Conservation (phyloP, 108 stramenopile species). For the Nitzschia sp. region DNA sequence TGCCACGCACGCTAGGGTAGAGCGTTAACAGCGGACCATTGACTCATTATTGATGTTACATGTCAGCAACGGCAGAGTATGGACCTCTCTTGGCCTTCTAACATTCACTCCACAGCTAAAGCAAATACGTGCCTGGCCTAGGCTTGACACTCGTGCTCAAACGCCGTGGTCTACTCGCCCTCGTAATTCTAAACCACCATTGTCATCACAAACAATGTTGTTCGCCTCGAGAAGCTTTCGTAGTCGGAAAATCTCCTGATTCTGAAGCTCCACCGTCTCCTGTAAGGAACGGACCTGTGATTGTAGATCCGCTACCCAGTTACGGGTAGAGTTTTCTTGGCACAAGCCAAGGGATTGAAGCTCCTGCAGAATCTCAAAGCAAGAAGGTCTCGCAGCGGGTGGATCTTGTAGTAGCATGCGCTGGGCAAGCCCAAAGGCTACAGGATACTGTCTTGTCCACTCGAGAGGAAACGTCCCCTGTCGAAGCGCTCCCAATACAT, state of each 20-base stretch:
- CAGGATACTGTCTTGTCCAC: neutral
- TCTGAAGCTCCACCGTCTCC: neutral
- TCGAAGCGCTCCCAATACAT: conserved; percentile 8
- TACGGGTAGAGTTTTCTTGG: neutral
- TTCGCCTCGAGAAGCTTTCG: conserved; percentile 1
- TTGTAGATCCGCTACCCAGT: neutral
- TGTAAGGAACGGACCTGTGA: neutral
- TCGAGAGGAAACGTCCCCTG: neutral
- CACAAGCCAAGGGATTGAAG: neutral
- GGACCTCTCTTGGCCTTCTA: too few species aligned
- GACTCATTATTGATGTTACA: too few species aligned
- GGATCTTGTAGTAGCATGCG: neutral
- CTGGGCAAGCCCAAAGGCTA: neutral
- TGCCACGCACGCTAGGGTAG: too few species aligned
- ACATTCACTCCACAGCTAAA: too few species aligned
- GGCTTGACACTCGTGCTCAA: too few species aligned
- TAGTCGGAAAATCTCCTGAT: conserved; percentile 16
- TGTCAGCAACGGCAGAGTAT: too few species aligned
- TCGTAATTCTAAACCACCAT: too few species aligned
- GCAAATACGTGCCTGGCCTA: too few species aligned
- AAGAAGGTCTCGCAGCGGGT: conserved; percentile 5
- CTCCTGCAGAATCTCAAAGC: conserved; percentile 14
- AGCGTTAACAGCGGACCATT: too few species aligned
- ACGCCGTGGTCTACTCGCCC: too few species aligned
- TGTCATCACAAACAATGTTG: neutral